Conservation (phyloP, 306 rosid genomes). For the Boehmeria nivea region DNA sequence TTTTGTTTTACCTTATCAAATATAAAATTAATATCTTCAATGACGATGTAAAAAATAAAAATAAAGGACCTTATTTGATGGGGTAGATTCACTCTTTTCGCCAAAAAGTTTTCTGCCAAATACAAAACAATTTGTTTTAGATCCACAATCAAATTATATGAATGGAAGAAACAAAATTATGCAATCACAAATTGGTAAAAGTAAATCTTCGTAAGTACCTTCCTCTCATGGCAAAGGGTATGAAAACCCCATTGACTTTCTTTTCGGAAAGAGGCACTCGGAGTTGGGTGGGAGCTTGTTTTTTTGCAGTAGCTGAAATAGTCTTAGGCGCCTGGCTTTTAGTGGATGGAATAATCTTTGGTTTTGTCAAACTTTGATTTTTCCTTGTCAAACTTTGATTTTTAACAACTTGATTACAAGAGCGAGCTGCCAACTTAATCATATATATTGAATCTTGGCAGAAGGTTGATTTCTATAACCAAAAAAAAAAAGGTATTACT, state of each 20-base stretch:
- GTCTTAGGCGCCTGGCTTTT: slow-evolving; percentile 38
- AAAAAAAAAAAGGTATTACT: neutral
- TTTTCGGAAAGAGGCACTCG: slow-evolving; percentile 36
- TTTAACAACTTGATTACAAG: slow-evolving; percentile 37
- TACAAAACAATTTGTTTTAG: neutral
- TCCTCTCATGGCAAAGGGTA: slow-evolving; percentile 39
- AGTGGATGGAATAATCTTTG: slow-evolving; percentile 24
- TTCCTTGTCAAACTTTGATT: slow-evolving; percentile 34
- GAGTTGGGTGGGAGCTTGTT: slow-evolving; percentile 21
- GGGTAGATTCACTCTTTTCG: slow-evolving; percentile 35
- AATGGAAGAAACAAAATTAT: neutral
- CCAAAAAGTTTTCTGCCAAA: slow-evolving; percentile 68
- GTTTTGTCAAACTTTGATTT: slow-evolving; percentile 28
- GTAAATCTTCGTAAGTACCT: slow-evolving; percentile 38
- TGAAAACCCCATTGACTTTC: slow-evolving; percentile 28
- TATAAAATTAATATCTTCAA: neutral
- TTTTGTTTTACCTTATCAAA: too few relatives aligned
- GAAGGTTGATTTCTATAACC: slow-evolving; percentile 51
- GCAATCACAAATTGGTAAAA: slow-evolving; percentile 1
- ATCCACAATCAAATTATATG: neutral
- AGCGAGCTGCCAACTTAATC: slow-evolving; percentile 66
- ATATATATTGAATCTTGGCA: slow-evolving; percentile 82
- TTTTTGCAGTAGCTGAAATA: slow-evolving; percentile 37
- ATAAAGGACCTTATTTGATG: slow-evolving; percentile 52
- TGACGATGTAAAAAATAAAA: neutral